Evolutionary conservation across 2,329 filamentous ascomycete species (phyloP).

Genomic region (Colletotrichum falcatum): DNA sequence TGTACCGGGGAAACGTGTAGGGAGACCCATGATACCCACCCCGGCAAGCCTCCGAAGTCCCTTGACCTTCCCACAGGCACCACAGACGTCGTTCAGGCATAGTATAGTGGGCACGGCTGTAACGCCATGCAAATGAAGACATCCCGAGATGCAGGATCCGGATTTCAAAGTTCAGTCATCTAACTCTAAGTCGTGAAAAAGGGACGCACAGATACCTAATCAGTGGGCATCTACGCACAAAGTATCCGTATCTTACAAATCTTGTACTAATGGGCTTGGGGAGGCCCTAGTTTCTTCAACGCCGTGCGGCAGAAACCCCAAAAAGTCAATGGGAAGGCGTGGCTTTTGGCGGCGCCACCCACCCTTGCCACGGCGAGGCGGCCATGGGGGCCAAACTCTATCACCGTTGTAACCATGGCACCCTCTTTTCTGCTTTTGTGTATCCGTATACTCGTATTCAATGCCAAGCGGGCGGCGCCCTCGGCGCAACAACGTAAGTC

Average conservation of each 20-base stretch:
- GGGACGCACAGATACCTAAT: slow-evolving; percentile 5
- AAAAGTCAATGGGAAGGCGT: background rate
- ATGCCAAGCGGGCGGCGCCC: background rate
- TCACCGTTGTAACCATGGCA: background rate
- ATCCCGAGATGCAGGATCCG: background rate
- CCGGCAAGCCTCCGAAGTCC: slow-evolving; percentile 18
- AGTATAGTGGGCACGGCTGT: background rate
- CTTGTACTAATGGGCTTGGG: background rate
- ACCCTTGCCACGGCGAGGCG: background rate
- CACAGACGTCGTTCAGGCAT: slow-evolving; percentile 10
- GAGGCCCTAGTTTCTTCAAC: background rate
- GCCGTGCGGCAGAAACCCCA: background rate
- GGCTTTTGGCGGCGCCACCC: background rate
- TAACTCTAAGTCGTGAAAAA: slow-evolving; percentile 24
- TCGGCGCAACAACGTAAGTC: background rate
- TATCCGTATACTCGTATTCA: background rate
- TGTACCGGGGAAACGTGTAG: slow-evolving; percentile 1
- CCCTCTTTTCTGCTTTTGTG: background rate
- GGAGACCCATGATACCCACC: slow-evolving; percentile 7
- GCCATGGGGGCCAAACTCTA: slow-evolving; percentile 9
- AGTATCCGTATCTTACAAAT: too few species aligned
- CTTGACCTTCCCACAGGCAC: background rate
- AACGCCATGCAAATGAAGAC: slow-evolving; percentile 6
- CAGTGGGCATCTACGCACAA: slow-evolving; percentile 1
- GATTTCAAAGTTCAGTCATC: slow-evolving; percentile 8